phyloP scores from a whole-genome alignment of 1,139 yeast genomes.

The Scheffersomyces insectosa region DNA sequence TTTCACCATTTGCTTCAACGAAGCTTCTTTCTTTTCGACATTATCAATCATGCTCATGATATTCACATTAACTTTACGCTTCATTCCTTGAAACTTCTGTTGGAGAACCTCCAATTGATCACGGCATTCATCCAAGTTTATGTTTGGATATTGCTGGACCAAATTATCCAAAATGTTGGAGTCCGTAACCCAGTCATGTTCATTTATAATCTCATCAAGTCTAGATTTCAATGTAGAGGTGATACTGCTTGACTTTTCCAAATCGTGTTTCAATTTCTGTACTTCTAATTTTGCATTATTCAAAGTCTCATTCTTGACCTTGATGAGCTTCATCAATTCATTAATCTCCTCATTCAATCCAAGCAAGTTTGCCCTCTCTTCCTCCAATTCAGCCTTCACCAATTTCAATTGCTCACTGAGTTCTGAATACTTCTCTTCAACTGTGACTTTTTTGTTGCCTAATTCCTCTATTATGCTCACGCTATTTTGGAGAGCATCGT shows the following conservation, averaged over 20 bases:
- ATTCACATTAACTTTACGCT: conserved; percentile 79
- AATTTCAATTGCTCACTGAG: conserved; percentile 31
- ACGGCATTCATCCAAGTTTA: conserved; percentile 63
- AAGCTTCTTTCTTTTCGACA: conserved; percentile 83
- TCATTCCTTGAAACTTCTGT: conserved; percentile 72
- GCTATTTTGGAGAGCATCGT: conserved; percentile 41
- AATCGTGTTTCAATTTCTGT: conserved; percentile 64
- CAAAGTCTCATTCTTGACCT: conserved; percentile 50
- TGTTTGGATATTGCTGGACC: conserved; percentile 58
- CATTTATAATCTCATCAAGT: conserved; percentile 51
- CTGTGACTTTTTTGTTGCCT: conserved; percentile 27
- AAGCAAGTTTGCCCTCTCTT: conserved; percentile 60
- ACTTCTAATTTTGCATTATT: conserved; percentile 54
- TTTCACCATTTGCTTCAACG: conserved; percentile 76
- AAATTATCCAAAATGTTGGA: conserved; percentile 54
- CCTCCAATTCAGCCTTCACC: conserved; percentile 49
- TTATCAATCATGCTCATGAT: conserved; percentile 94
- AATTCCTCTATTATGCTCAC: conserved; percentile 40
- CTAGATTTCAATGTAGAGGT: conserved; percentile 41
- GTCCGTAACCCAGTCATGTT: conserved; percentile 76
- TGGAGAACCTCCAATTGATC: conserved; percentile 57
- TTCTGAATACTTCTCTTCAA: conserved; percentile 20
- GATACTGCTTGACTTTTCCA: conserved; percentile 55
- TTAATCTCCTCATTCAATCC: conserved; percentile 80
- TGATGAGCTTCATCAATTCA: conserved; percentile 57